phyloP scores from a whole-genome alignment of 2,329 filamentous ascomycete species.

The Ceratocystis alfenasii region DNA sequence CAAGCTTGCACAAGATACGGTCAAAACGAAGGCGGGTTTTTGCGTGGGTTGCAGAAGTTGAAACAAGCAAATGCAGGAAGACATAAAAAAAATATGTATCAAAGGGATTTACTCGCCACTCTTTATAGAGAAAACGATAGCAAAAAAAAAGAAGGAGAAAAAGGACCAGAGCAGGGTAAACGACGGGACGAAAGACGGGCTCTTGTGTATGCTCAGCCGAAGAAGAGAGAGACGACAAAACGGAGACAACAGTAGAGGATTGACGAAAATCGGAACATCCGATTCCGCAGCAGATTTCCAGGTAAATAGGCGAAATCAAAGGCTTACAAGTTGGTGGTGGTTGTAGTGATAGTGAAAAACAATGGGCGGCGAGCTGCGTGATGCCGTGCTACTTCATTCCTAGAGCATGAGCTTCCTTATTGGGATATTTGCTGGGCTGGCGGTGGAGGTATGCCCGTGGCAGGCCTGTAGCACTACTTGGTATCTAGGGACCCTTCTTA shows the following conservation, averaged over 20 bases:
- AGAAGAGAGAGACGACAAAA: not conserved
- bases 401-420: constrained; percentile 6
- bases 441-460: not conserved
- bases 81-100: not conserved
- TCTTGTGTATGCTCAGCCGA: not conserved
- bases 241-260: not conserved
- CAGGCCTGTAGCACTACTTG: not conserved
- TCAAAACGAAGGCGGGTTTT: constrained; percentile 8
- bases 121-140: not conserved
- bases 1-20: not conserved
- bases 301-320: constrained; percentile 10
- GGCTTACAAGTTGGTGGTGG: not conserved
- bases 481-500: no score
- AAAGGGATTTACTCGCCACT: not conserved
- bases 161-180: not conserved
- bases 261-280: not conserved
- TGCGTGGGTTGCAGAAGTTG: constrained; percentile 7
- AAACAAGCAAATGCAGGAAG: constrained; percentile 7
- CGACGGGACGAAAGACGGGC: not conserved
- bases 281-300: not conserved
- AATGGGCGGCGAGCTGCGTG: not conserved
- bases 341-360: not conserved
- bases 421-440: not conserved
- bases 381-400: constrained; percentile 10
- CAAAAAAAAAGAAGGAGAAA: not conserved